Conservation (phyloP, 2,329 filamentous ascomycete species). For the Cytospora piceae region DNA sequence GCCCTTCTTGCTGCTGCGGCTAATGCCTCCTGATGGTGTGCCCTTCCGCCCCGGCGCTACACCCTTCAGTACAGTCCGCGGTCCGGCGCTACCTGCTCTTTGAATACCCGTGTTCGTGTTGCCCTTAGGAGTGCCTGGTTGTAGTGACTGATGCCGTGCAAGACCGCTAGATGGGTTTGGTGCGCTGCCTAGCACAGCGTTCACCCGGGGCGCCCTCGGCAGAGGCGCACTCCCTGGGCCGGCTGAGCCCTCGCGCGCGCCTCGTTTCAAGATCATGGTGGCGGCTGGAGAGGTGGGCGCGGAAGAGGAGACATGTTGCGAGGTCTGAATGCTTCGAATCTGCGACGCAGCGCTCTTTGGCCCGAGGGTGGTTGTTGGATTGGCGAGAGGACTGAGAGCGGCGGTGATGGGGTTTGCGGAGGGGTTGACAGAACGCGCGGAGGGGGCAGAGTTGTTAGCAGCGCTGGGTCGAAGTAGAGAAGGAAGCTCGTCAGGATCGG, state of each 20-base stretch:
- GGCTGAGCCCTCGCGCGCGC: constrained; percentile 60
- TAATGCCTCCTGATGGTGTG: constrained; percentile 46
- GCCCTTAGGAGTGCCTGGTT: constrained; percentile 64
- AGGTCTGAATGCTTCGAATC: constrained; percentile 54
- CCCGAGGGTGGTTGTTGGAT: constrained; percentile 47
- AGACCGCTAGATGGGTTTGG: constrained; percentile 60
- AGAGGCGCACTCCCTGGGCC: constrained; percentile 54
- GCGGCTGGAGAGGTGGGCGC: constrained; percentile 65
- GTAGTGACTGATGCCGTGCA: constrained; percentile 65
- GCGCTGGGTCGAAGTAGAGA: constrained; percentile 63
- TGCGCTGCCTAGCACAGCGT: constrained; percentile 50
- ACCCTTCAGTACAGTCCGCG: constrained; percentile 55
- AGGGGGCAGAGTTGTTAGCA: constrained; percentile 51
- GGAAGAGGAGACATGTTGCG: constrained; percentile 55
- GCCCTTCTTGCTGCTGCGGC: constrained; percentile 50
- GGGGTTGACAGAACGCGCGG: constrained; percentile 48
- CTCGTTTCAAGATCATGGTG: constrained; percentile 61
- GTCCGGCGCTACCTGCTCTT: constrained; percentile 62
- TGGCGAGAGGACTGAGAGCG: constrained; percentile 44
- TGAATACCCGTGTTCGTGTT: constrained; percentile 37
- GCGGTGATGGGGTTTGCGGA: constrained; percentile 44
- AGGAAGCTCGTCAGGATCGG: constrained; percentile 64
- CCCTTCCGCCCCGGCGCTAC: constrained; percentile 51
- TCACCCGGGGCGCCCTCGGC: constrained; percentile 57
- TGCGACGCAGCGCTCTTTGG: constrained; percentile 51